Evolutionary conservation across 768 basidiomycete genomes (phyloP).

Genomic region (Strobilomyces echinocephalus): DNA sequence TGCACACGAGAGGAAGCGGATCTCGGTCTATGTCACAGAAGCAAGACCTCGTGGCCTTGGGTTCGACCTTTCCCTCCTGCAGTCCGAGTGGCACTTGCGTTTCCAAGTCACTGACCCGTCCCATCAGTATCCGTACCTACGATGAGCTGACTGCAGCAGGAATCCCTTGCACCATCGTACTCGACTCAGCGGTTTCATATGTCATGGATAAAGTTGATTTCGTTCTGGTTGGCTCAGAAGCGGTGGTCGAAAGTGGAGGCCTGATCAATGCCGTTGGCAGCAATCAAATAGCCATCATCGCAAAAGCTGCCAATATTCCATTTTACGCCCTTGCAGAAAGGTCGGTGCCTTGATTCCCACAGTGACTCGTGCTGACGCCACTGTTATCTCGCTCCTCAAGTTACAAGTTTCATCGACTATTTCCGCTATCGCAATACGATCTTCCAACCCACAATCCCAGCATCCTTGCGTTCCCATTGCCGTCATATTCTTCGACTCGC

Average conservation of each 20-base stretch:
- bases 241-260: constrained; percentile 95
- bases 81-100: neutral
- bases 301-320: constrained; percentile 90
- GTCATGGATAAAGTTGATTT: constrained; percentile 96
- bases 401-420: constrained; percentile 96
- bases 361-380: constrained; percentile 19
- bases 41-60: constrained; percentile 85
- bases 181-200: constrained; percentile 96
- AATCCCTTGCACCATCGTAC: constrained; percentile 89
- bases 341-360: constrained; percentile 35
- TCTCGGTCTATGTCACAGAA: constrained; percentile 98
- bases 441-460: constrained; percentile 75
- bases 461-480: constrained; percentile 65
- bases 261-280: constrained; percentile 91
- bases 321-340: constrained; percentile 95
- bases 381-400: constrained; percentile 38
- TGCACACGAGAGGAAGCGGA: constrained; percentile 87
- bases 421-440: constrained; percentile 89
- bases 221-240: constrained; percentile 95
- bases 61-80: constrained; percentile 40
- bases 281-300: constrained; percentile 95
- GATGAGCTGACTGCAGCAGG: constrained; percentile 82
- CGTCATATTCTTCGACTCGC: constrained; percentile 15
- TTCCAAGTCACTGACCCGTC: constrained; percentile 5
- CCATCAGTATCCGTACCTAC: constrained; percentile 80